phyloP scores from a whole-genome alignment of 345 rosid species.

The Acer yangbiense region DNA sequence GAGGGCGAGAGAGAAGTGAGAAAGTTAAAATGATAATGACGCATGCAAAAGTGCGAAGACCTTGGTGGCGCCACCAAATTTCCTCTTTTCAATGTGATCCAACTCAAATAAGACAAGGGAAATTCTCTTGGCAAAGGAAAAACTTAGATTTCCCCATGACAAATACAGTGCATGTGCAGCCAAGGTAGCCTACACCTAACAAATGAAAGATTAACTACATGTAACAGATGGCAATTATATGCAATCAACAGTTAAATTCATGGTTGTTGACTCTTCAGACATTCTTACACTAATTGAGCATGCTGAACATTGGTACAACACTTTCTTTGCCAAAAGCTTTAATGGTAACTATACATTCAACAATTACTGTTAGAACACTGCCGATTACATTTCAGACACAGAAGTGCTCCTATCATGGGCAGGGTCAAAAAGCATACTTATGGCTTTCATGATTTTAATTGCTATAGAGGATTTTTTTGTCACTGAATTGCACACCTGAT shows the following conservation, averaged over 20 bases:
- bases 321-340: conserved; percentile 3
- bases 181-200: neutral
- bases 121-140: neutral
- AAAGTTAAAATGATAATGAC: neutral
- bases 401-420: neutral
- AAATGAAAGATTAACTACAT: neutral
- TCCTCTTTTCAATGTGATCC: no score
- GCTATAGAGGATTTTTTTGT: conserved; percentile 4
- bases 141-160: neutral
- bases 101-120: neutral
- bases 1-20: neutral
- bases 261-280: no score
- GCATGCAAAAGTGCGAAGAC: neutral
- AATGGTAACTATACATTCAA: neutral
- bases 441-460: neutral
- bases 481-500: neutral
- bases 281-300: neutral
- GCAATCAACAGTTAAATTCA: neutral
- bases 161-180: neutral
- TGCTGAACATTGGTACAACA: neutral
- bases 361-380: neutral
- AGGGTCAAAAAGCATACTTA: neutral
- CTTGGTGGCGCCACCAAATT: neutral
- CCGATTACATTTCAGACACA: neutral
- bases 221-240: neutral